These are phyloP conservation scores for Dryas alaskensis DNA, from an alignment of 306 rosid genomes.

Conservation along the genomic window DNA sequence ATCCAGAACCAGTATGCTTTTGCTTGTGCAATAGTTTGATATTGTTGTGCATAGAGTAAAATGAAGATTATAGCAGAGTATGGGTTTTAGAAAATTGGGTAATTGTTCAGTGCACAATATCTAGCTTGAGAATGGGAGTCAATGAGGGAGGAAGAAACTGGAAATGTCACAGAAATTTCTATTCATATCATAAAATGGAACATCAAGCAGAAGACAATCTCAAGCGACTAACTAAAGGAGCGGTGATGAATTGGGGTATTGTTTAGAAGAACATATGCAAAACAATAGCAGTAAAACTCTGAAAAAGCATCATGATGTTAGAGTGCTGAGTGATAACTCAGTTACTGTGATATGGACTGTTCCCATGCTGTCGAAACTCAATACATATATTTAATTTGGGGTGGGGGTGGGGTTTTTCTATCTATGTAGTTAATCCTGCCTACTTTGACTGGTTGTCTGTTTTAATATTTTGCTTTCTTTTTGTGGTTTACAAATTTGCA, in stretches of 20 bases:
- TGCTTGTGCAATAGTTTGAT: neutral
- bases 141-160: neutral
- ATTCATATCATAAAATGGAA: neutral
- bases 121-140: no score
- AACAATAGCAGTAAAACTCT: neutral
- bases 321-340: neutral
- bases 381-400: neutral
- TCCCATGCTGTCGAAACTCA: conserved; percentile 21
- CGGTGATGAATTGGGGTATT: neutral
- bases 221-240: neutral
- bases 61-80: neutral
- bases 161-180: neutral
- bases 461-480: neutral
- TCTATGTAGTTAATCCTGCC: conserved; percentile 17
- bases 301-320: neutral
- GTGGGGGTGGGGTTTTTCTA: neutral
- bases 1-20: neutral
- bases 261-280: neutral
- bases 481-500: conserved; percentile 42
- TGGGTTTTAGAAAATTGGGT: neutral
- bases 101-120: neutral
- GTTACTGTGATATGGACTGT: conserved; percentile 1
- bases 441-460: conserved; percentile 7
- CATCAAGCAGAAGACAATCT: neutral
- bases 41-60: neutral